Conservation (phyloP, 1,284 basidiomycete genomes). For the Butyriboletus regius region DNA sequence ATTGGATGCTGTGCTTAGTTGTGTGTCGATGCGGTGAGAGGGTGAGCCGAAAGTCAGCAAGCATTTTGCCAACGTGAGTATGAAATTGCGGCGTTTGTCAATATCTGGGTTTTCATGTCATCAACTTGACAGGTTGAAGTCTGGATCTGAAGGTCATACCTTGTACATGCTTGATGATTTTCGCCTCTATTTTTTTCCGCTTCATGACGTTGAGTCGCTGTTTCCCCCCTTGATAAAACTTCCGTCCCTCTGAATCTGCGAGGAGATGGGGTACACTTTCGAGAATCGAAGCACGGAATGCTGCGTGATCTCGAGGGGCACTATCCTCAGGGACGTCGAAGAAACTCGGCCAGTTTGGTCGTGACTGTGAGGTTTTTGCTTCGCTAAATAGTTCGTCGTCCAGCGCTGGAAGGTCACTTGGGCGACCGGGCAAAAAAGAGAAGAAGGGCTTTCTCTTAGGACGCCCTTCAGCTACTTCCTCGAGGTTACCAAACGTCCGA, state of each 20-base stretch:
- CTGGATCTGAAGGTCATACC: slow-evolving; percentile 17
- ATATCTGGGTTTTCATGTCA: slow-evolving; percentile 42
- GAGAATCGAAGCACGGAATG: slow-evolving; percentile 6
- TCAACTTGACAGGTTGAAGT: not conserved
- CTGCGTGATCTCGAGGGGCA: slow-evolving; percentile 14
- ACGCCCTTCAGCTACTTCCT: slow-evolving; percentile 5
- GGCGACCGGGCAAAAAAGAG: slow-evolving; percentile 14
- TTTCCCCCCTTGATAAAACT: slow-evolving; percentile 28
- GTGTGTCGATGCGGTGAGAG: slow-evolving; percentile 78
- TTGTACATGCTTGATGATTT: slow-evolving; percentile 33
- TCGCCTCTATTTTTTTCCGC: slow-evolving; percentile 13
- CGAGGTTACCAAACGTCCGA: slow-evolving; percentile 2
- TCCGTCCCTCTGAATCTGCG: slow-evolving; percentile 20
- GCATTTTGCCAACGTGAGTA: slow-evolving; percentile 73
- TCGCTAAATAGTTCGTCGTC: slow-evolving; percentile 25
- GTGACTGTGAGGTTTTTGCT: slow-evolving; percentile 24
- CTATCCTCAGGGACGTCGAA: slow-evolving; percentile 20
- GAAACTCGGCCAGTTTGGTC: slow-evolving; percentile 23
- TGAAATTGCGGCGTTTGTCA: slow-evolving; percentile 63
- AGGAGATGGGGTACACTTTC: slow-evolving; percentile 1
- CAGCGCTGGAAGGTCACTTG: slow-evolving; percentile 13
- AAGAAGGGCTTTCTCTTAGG: slow-evolving; percentile 7
- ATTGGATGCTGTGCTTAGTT: slow-evolving; percentile 53
- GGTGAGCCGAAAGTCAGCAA: slow-evolving; percentile 78
- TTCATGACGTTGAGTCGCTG: slow-evolving; percentile 23